Percentiles rank a stretch among this genome's conserved stretches.
Conservation (phyloP, 1,139 yeast species). For the Kurtzmaniella quercitrusa region DNA sequence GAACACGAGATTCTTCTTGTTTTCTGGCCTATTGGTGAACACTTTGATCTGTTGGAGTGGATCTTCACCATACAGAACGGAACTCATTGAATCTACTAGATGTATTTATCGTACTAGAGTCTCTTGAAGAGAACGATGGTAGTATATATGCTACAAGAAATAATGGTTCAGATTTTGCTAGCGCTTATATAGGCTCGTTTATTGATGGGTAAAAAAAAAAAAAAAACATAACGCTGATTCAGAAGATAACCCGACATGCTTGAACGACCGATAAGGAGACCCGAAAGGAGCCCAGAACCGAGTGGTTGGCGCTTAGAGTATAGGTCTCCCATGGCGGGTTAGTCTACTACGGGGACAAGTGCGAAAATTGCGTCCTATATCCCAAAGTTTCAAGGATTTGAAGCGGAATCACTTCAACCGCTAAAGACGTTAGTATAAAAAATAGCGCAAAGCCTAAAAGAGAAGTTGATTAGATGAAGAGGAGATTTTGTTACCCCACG, state of each 20-base stretch:
- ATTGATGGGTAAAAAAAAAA: not conserved
- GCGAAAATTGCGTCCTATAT: too few species aligned
- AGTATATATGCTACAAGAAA: too few species aligned
- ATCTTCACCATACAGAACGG: conserved; percentile 19
- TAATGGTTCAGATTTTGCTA: too few species aligned
- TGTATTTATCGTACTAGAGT: too few species aligned
- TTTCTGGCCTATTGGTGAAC: conserved; percentile 13
- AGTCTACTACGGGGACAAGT: not conserved
- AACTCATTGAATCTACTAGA: too few species aligned
- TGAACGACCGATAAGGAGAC: not conserved
- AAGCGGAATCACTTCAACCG: not conserved
- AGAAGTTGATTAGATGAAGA: too few species aligned
- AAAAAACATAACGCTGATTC: not conserved
- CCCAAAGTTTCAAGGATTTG: not conserved
- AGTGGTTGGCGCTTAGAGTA: too few species aligned
- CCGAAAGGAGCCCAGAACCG: not conserved
- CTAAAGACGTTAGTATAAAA: not conserved
- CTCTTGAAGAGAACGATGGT: too few species aligned
- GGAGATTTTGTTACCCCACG: too few species aligned
- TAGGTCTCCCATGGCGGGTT: not conserved
- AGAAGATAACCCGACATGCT: not conserved
- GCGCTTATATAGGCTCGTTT: not conserved
- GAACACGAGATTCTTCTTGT: conserved; percentile 34
- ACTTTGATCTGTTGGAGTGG: conserved; percentile 21
- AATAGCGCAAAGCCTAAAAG: not conserved